phyloP scores from a whole-genome alignment of 345 rosid genomes.

The Pistacia vera region DNA sequence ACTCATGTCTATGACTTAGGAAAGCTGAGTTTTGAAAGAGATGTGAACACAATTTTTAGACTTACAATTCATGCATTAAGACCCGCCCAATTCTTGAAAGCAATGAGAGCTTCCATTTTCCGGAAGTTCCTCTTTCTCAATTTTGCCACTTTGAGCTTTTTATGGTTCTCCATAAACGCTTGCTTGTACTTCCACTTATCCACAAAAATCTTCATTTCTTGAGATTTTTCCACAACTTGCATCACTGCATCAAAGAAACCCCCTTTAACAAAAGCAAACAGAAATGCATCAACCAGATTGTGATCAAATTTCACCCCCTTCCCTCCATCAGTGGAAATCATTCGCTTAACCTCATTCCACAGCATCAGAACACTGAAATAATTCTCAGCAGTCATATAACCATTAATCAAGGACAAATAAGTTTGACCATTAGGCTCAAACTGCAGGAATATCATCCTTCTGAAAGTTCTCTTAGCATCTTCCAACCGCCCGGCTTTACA shows the following conservation, averaged over 20 bases:
- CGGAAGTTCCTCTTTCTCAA: conserved; percentile 79
- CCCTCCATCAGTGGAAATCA: conserved; percentile 55
- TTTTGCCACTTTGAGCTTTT: conserved; percentile 87
- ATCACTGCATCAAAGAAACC: conserved; percentile 96
- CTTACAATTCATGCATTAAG: conserved; percentile 55
- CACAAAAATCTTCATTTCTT: conserved; percentile 85
- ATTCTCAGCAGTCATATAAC: conserved; percentile 73
- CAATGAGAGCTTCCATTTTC: conserved; percentile 91
- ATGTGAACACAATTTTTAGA: background rate
- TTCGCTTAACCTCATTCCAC: conserved; percentile 86
- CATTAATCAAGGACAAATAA: conserved; percentile 81
- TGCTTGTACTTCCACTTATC: conserved; percentile 99
- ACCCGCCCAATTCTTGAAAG: conserved; percentile 98
- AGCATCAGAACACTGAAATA: conserved; percentile 72
- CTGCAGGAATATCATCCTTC: conserved; percentile 83
- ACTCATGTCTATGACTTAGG: background rate
- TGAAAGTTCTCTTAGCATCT: conserved; percentile 85
- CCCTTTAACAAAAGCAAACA: conserved; percentile 88
- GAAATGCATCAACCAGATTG: conserved; percentile 82
- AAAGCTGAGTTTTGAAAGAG: background rate
- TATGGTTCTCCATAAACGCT: conserved; percentile 95
- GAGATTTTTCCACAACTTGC: conserved; percentile 94
- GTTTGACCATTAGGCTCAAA: conserved; percentile 89
- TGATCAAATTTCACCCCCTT: conserved; percentile 59
- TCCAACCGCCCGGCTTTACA: conserved; percentile 87